Evolutionary conservation across 192 early-diverging fungal genomes (phyloP).

Genomic region (Mortierella hygrophila): DNA sequence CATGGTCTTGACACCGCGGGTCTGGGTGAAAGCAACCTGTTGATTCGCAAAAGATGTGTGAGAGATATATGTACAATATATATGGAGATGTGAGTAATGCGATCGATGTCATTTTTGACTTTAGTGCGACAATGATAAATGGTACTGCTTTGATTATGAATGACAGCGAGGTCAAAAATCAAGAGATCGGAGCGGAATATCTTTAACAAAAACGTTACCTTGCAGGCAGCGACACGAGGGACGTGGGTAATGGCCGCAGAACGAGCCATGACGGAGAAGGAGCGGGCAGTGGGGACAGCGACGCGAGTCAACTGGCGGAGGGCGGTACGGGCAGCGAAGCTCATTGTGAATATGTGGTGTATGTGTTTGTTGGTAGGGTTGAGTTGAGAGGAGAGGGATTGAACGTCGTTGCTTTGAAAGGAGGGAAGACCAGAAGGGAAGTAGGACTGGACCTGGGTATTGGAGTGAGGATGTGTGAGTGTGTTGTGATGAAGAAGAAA

Average conservation of each 20-base stretch:
- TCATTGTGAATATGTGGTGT: conserved; percentile 40
- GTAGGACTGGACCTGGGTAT: background rate
- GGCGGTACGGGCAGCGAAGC: conserved; percentile 54
- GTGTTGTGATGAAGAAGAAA: conserved; percentile 8
- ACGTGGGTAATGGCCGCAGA: conserved; percentile 49
- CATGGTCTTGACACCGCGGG: conserved; percentile 91
- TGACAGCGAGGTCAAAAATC: background rate
- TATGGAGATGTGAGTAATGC: background rate
- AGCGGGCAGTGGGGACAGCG: conserved; percentile 46
- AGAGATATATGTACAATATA: background rate
- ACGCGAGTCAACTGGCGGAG: conserved; percentile 56
- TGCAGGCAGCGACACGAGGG: conserved; percentile 47
- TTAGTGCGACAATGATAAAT: background rate
- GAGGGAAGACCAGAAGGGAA: background rate
- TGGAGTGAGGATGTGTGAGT: background rate
- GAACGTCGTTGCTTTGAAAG: background rate
- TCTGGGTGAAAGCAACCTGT: conserved; percentile 60
- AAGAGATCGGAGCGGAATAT: background rate
- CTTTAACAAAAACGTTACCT: conserved; percentile 18
- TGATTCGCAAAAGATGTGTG: background rate
- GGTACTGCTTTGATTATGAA: background rate
- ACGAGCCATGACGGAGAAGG: conserved; percentile 55
- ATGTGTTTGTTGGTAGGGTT: background rate
- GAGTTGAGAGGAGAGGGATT: background rate
- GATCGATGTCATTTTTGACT: background rate